Percentiles rank a stretch among this genome's conserved stretches.
phyloP scores from a whole-genome alignment of 345 rosid genomes.

The Populus deltoides region DNA sequence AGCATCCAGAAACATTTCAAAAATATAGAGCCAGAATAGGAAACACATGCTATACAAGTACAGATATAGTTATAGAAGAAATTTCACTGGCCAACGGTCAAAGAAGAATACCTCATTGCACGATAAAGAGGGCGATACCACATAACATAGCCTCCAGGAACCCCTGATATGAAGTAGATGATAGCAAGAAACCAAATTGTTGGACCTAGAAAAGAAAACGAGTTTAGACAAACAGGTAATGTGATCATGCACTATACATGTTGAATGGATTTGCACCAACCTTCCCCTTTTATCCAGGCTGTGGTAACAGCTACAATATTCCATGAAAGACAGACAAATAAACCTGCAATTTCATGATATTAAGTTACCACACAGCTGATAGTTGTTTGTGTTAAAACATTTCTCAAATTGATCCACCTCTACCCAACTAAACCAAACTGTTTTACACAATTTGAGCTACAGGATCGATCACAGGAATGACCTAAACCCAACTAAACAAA shows the following conservation, averaged over 20 bases:
- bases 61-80: neutral
- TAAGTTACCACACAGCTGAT: constrained; percentile 12
- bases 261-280: constrained; percentile 30
- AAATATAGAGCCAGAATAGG: neutral
- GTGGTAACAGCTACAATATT: constrained; percentile 79
- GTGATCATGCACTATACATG: constrained; percentile 4
- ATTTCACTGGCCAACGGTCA: neutral
- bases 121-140: constrained; percentile 98
- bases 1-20: neutral
- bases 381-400: neutral
- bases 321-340: constrained; percentile 75
- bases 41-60: neutral
- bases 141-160: constrained; percentile 80
- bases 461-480: neutral
- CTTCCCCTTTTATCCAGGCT: constrained; percentile 94
- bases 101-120: constrained; percentile 74
- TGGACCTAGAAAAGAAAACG: constrained; percentile 47
- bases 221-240: constrained; percentile 15
- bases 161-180: constrained; percentile 83
- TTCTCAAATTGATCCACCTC: neutral
- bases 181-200: constrained; percentile 94
- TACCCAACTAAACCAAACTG: neutral
- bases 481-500: neutral
- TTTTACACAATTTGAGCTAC: neutral
- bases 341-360: constrained; percentile 48